A percentile compares a stretch with the other conserved stretches of the same genome.
phyloP scores from a whole-genome alignment of 1,284 basidiomycete genomes.

The Termitomyces sp. region DNA sequence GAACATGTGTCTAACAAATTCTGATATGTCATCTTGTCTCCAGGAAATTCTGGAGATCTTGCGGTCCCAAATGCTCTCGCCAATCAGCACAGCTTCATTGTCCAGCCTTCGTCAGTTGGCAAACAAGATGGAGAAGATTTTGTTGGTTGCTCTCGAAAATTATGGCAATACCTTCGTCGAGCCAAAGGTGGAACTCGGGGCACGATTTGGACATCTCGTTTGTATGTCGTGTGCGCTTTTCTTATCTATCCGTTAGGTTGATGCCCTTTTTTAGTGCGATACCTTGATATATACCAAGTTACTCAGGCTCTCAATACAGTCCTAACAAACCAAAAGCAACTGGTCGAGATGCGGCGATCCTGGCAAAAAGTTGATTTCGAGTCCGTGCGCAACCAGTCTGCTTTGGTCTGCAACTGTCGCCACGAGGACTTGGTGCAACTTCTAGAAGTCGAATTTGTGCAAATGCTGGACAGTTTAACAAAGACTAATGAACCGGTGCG shows the following conservation, averaged over 20 bases:
- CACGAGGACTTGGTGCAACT: constrained; percentile 83
- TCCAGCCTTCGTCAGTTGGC: constrained; percentile 73
- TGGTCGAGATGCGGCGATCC: constrained; percentile 78
- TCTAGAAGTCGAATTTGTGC: constrained; percentile 80
- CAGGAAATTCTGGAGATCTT: constrained; percentile 85
- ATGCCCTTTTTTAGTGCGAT: constrained; percentile 54
- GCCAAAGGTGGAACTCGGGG: constrained; percentile 83
- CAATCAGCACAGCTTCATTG: constrained; percentile 63
- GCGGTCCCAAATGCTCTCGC: constrained; percentile 76
- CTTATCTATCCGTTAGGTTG: constrained; percentile 12
- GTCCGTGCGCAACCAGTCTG: constrained; percentile 86
- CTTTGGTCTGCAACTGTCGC: constrained; percentile 84
- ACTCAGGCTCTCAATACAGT: constrained; percentile 83
- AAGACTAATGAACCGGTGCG: constrained; percentile 79
- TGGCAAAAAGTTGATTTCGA: constrained; percentile 86
- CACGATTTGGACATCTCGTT: constrained; percentile 83
- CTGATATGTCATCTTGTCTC: constrained; percentile 10
- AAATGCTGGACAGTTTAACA: constrained; percentile 61
- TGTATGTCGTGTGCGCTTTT: constrained; percentile 42
- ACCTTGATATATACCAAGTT: constrained; percentile 85
- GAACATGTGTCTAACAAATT: constrained; percentile 4
- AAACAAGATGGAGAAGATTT: constrained; percentile 88
- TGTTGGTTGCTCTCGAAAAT: constrained; percentile 72
- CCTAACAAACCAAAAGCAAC: constrained; percentile 78
- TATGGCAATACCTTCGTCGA: constrained; percentile 88